phyloP scores from a whole-genome alignment of 148 eudicot species.

The Linanthus parryae region DNA sequence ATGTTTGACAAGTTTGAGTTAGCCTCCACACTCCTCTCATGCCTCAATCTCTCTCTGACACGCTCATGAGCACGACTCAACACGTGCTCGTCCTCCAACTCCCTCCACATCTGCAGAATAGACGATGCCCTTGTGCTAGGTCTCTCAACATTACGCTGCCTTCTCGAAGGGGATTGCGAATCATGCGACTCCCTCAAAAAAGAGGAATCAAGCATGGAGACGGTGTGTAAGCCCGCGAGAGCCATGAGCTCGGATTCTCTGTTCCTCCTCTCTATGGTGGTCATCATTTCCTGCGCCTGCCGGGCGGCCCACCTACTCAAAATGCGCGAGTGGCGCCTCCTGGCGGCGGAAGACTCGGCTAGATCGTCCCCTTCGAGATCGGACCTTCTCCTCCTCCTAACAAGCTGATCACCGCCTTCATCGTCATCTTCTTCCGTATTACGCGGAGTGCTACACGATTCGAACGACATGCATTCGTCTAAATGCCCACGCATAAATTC shows the following conservation, averaged over 20 bases:
- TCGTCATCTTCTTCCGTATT: slow-evolving; percentile 75
- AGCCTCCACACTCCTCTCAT: slow-evolving; percentile 54
- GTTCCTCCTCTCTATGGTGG: slow-evolving; percentile 89
- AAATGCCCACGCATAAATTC: slow-evolving; percentile 75
- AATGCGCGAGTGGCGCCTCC: slow-evolving; percentile 80
- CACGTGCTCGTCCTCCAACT: slow-evolving; percentile 83
- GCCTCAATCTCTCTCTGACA: slow-evolving; percentile 70
- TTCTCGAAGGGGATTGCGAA: slow-evolving; percentile 70
- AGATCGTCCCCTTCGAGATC: slow-evolving; percentile 92
- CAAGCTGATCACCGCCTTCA: slow-evolving; percentile 63
- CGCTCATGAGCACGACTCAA: slow-evolving; percentile 65
- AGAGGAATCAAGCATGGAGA: slow-evolving; percentile 94
- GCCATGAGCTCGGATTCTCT: slow-evolving; percentile 96
- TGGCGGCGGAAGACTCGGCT: slow-evolving; percentile 93
- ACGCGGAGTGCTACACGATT: slow-evolving; percentile 74
- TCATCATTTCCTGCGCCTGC: slow-evolving; percentile 95
- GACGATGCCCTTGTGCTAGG: slow-evolving; percentile 69
- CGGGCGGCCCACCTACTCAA: slow-evolving; percentile 94
- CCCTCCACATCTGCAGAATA: slow-evolving; percentile 96
- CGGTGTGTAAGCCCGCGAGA: slow-evolving; percentile 87
- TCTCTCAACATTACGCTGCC: slow-evolving; percentile 72
- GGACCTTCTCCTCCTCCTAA: slow-evolving; percentile 83
- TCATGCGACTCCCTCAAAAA: slow-evolving; percentile 88
- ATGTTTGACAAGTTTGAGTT: slow-evolving; percentile 55
- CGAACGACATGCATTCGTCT: slow-evolving; percentile 81